These are phyloP conservation scores for Albatrellus ellisii DNA, from an alignment of 768 basidiomycete genomes.

Conservation along the genomic window DNA sequence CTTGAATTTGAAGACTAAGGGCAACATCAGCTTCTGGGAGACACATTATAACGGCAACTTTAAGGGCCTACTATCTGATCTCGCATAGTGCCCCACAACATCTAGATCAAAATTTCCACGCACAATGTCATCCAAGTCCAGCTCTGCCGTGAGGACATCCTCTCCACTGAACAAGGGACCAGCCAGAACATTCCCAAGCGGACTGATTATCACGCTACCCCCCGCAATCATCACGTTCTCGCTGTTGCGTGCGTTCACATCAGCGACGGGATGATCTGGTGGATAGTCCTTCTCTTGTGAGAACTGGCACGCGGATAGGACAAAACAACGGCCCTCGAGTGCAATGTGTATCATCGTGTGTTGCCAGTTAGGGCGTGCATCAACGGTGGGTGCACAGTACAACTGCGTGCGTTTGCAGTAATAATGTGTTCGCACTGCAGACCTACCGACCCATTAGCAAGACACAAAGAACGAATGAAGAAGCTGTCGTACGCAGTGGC, in stretches of 20 bases:
- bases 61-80: constrained; percentile 35
- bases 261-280: constrained; percentile 28
- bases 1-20: constrained; percentile 8
- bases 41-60: background rate
- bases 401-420: constrained; percentile 46
- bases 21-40: background rate
- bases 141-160: constrained; percentile 40
- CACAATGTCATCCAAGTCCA: constrained; percentile 43
- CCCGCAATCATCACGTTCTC: constrained; percentile 48
- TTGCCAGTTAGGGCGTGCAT: constrained; percentile 42
- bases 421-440: constrained; percentile 41
- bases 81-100: constrained; percentile 45
- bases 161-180: constrained; percentile 42
- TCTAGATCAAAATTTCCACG: constrained; percentile 54
- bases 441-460: background rate
- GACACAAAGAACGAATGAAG: background rate
- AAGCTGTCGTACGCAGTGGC: constrained; percentile 35
- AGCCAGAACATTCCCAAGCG: constrained; percentile 42
- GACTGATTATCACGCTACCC: constrained; percentile 46
- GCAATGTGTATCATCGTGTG: constrained; percentile 50
- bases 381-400: constrained; percentile 57
- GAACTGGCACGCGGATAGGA: constrained; percentile 49
- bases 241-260: constrained; percentile 23
- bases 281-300: constrained; percentile 43
- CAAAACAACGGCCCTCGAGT: constrained; percentile 56